These are phyloP conservation scores for Actinomucor elegans DNA, from an alignment of 371 early-diverging fungal species.

Conservation along the genomic window DNA sequence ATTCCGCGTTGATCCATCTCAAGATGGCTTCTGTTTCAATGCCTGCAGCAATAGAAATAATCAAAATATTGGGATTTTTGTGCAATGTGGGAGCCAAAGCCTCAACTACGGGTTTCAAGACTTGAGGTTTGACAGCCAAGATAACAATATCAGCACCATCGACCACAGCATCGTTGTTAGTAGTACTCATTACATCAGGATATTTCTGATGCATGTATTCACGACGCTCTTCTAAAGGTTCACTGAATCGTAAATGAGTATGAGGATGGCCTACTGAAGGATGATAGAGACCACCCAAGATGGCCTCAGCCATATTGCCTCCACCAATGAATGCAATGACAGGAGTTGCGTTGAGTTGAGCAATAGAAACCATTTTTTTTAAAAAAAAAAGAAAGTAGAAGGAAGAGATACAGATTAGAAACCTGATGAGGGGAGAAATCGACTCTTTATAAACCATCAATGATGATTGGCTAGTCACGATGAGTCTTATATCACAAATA, in stretches of 20 bases:
- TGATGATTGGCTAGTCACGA: slow-evolving; percentile 19
- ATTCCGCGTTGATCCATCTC: slow-evolving; percentile 62
- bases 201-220: slow-evolving; percentile 65
- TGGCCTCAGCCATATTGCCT: slow-evolving; percentile 94
- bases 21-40: slow-evolving; percentile 70
- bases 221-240: slow-evolving; percentile 71
- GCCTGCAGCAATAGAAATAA: slow-evolving; percentile 50
- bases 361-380: neutral
- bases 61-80: slow-evolving; percentile 35
- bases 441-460: neutral
- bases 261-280: slow-evolving; percentile 65
- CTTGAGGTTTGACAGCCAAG: slow-evolving; percentile 63
- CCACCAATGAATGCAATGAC: slow-evolving; percentile 81
- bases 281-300: slow-evolving; percentile 84
- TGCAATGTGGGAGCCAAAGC: slow-evolving; percentile 46
- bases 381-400: neutral
- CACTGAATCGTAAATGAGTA: slow-evolving; percentile 74
- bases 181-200: slow-evolving; percentile 44
- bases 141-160: slow-evolving; percentile 51
- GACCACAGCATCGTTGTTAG: slow-evolving; percentile 48
- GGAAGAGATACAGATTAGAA: neutral
- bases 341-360: slow-evolving; percentile 5
- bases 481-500: slow-evolving; percentile 19
- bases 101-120: slow-evolving; percentile 68
- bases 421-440: neutral